These are phyloP conservation scores for Cinnamomum micranthum DNA, from an alignment of 164 flowering plant species.

Conservation along the genomic window DNA sequence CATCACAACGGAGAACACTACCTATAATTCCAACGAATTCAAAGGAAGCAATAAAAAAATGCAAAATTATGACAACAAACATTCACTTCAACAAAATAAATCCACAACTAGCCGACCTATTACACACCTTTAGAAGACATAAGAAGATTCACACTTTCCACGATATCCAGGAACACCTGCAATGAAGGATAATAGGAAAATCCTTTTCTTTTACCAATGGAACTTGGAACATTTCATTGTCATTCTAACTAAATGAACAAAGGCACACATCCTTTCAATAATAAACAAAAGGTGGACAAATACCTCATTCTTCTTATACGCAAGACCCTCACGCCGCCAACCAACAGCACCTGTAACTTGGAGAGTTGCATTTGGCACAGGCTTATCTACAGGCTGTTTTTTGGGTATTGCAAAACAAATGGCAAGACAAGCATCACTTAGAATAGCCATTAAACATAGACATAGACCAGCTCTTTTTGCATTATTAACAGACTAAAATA, in stretches of 20 bases:
- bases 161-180: slow-evolving; percentile 97
- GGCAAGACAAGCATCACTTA: slow-evolving; percentile 1
- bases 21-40: slow-evolving; percentile 41
- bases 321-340: slow-evolving; percentile 98
- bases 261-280: no score
- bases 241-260: no score
- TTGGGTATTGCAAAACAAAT: slow-evolving; percentile 6
- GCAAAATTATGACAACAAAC: not conserved
- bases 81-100: not conserved
- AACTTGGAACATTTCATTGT: no score
- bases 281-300: not conserved
- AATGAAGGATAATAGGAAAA: slow-evolving; percentile 4
- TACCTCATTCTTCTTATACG: slow-evolving; percentile 97
- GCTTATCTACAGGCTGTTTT: slow-evolving; percentile 72
- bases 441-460: not conserved
- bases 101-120: slow-evolving; percentile 3
- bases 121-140: slow-evolving; percentile 95
- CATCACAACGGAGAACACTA: slow-evolving; percentile 94
- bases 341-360: slow-evolving; percentile 99
- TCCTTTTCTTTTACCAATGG: no score
- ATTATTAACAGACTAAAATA: no score
- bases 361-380: slow-evolving; percentile 96
- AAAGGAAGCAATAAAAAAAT: not conserved
- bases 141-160: slow-evolving; percentile 98
- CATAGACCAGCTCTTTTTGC: no score